Conservation (phyloP, 768 basidiomycete genomes). For the Leccinum boreale region DNA sequence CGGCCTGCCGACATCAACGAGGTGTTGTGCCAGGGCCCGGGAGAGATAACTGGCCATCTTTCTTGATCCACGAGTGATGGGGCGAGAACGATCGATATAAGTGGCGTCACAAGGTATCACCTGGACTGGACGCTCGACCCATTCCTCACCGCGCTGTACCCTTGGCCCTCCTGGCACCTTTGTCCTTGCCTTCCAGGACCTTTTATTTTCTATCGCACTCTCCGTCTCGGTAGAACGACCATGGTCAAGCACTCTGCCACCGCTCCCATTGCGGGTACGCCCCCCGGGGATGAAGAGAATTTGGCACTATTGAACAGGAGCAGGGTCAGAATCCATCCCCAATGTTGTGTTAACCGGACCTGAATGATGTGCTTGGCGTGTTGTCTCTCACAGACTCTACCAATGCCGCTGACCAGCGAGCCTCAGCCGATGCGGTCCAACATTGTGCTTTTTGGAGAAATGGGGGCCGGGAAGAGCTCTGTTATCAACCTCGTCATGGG, state of each 20-base stretch:
- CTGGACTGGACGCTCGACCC: constrained; percentile 1
- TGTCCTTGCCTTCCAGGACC: not conserved
- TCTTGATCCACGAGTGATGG: not conserved
- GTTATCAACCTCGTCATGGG: constrained; percentile 40
- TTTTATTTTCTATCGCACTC: not conserved
- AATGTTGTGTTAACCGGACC: not conserved
- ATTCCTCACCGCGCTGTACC: not conserved
- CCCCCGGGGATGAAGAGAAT: not conserved
- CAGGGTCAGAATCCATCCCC: constrained; percentile 9
- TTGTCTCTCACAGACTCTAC: constrained; percentile 1
- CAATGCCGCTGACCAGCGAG: constrained; percentile 7
- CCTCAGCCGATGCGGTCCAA: constrained; percentile 16
- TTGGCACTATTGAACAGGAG: not conserved
- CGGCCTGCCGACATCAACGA: constrained; percentile 16
- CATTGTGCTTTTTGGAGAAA: constrained; percentile 30
- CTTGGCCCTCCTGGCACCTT: not conserved
- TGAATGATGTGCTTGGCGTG: constrained; percentile 4
- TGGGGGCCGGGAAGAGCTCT: constrained; percentile 39
- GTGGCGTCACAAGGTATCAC: constrained; percentile 6
- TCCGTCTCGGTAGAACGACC: not conserved
- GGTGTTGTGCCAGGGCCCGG: constrained; percentile 5
- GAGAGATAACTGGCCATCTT: not conserved
- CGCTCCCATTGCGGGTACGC: not conserved
- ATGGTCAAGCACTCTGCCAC: constrained; percentile 4
- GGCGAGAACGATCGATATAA: constrained; percentile 11